Conservation (phyloP, 2,329 filamentous ascomycete species). For the Nemania serpens region DNA sequence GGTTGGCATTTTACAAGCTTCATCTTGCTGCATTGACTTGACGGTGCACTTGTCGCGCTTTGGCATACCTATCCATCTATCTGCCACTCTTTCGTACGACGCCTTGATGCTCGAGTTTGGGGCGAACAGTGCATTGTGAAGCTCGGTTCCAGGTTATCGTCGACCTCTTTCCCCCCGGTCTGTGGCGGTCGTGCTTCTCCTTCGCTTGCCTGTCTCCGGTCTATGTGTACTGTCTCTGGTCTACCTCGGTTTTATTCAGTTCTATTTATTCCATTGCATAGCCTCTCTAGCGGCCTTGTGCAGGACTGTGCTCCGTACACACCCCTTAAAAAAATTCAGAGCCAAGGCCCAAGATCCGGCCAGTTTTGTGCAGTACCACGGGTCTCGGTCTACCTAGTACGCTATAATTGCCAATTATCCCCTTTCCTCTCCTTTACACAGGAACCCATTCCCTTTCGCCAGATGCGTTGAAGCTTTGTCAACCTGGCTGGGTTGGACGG, state of each 20-base stretch:
- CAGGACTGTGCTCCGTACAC: neutral
- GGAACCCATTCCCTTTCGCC: neutral
- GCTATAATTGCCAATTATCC: conserved; percentile 6
- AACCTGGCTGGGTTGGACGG: neutral
- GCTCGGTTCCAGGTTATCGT: neutral
- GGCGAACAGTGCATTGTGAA: neutral
- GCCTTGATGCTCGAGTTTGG: neutral
- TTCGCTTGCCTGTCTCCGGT: neutral
- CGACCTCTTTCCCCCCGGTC: neutral
- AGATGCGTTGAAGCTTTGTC: neutral
- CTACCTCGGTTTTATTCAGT: neutral
- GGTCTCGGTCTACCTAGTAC: neutral
- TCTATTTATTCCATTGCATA: conserved; percentile 8
- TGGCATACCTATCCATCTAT: conserved; percentile 10
- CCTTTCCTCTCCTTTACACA: neutral
- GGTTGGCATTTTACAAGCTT: conserved; percentile 21
- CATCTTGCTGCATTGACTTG: conserved; percentile 15
- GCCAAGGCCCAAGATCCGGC: conserved; percentile 5
- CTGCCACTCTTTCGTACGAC: neutral
- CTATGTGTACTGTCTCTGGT: too few species aligned
- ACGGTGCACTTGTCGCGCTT: conserved; percentile 19
- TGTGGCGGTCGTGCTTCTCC: neutral
- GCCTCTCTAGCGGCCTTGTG: neutral
- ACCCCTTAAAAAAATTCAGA: conserved; percentile 4
- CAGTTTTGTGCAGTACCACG: conserved; percentile 1